Evolutionary conservation across 2,329 filamentous ascomycete genomes (phyloP).

Genomic region (Sarocladium strictum): DNA sequence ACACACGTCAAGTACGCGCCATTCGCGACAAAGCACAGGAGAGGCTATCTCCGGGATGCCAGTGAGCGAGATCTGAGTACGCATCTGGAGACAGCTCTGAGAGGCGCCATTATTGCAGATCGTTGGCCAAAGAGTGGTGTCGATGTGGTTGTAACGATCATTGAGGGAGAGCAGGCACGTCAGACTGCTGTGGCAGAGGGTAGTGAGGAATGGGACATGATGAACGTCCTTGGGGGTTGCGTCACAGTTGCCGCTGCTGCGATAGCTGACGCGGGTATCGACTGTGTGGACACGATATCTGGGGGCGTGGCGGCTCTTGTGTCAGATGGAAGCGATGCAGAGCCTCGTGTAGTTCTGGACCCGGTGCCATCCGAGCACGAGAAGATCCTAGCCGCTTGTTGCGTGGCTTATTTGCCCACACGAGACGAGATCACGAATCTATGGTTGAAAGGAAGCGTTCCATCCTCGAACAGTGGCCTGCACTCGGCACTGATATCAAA

Average conservation of each 20-base stretch:
- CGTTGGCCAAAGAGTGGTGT: slow-evolving; percentile 97
- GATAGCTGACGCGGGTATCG: slow-evolving; percentile 89
- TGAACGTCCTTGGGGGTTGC: slow-evolving; percentile 87
- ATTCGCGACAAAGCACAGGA: slow-evolving; percentile 76
- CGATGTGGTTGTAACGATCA: slow-evolving; percentile 87
- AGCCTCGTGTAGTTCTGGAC: slow-evolving; percentile 61
- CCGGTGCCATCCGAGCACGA: slow-evolving; percentile 76
- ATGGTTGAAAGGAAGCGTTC: slow-evolving; percentile 76
- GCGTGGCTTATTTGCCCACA: slow-evolving; percentile 80
- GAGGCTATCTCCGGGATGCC: slow-evolving; percentile 80
- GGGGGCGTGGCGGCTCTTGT: slow-evolving; percentile 86
- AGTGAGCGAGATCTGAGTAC: slow-evolving; percentile 84
- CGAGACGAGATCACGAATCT: slow-evolving; percentile 90
- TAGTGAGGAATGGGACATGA: slow-evolving; percentile 73
- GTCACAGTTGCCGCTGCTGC: slow-evolving; percentile 92
- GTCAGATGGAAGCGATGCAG: slow-evolving; percentile 23
- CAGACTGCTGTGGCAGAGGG: slow-evolving; percentile 40
- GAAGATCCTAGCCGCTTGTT: slow-evolving; percentile 73
- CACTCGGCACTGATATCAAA: slow-evolving; percentile 30
- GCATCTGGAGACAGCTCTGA: slow-evolving; percentile 84
- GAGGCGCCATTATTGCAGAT: slow-evolving; percentile 86
- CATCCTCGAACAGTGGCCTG: slow-evolving; percentile 29
- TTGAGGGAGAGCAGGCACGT: slow-evolving; percentile 86
- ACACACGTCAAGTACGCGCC: slow-evolving; percentile 96
- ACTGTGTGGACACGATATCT: slow-evolving; percentile 84